A percentile compares a stretch with the other conserved stretches of the same genome.
phyloP scores from a whole-genome alignment of 345 rosid species.

The Trapa incisa region DNA sequence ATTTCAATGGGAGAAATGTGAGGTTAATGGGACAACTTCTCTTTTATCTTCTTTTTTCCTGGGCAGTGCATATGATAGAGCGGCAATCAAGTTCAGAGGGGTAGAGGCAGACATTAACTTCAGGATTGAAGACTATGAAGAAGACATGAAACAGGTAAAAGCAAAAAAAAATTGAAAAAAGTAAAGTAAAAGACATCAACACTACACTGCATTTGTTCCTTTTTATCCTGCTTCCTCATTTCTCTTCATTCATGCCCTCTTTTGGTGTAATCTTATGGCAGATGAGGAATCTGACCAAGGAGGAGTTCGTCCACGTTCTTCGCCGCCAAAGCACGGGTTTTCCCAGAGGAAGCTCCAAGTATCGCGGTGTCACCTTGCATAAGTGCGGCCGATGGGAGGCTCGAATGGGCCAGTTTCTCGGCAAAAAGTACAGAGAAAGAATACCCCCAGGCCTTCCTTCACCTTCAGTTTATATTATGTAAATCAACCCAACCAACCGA shows the following conservation, averaged over 20 bases:
- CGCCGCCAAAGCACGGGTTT: slow-evolving; percentile 95
- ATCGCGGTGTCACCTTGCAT: slow-evolving; percentile 95
- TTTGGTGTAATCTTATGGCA: slow-evolving; percentile 18
- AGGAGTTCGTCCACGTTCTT: slow-evolving; percentile 88
- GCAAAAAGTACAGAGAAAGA: slow-evolving; percentile 53
- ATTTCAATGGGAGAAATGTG: background rate
- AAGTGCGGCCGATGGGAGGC: slow-evolving; percentile 99
- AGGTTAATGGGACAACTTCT: background rate
- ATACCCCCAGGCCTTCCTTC: too few species aligned
- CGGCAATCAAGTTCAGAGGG: slow-evolving; percentile 94
- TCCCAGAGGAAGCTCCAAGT: slow-evolving; percentile 94
- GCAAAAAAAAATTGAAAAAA: background rate
- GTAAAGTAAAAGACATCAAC: background rate
- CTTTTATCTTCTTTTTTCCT: slow-evolving; percentile 4
- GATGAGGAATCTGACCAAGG: slow-evolving; percentile 84
- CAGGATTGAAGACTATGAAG: slow-evolving; percentile 66
- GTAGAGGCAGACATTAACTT: slow-evolving; percentile 92
- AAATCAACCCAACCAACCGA: too few species aligned
- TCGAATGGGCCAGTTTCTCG: slow-evolving; percentile 86
- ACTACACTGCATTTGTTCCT: background rate
- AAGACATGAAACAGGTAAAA: slow-evolving; percentile 78
- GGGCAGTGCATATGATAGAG: slow-evolving; percentile 89
- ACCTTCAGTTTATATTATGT: too few species aligned
- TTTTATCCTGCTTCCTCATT: background rate
- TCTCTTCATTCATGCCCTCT: background rate